Base-by-base conservation (phyloP, 148 eudicot genomes). In the Fagopyrum esculentum region DNA sequence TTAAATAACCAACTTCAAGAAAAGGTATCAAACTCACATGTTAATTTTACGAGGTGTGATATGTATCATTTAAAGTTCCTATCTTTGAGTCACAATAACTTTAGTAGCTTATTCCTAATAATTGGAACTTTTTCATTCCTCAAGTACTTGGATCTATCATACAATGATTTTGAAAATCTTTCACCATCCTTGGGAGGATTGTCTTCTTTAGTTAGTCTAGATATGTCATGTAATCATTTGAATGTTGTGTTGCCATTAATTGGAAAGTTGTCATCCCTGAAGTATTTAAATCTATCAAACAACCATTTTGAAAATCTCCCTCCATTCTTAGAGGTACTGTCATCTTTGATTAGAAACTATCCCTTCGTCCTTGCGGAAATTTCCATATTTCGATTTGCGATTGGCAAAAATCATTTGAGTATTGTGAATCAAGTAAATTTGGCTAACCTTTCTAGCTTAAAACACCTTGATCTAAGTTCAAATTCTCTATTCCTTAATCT, bases 401-500 rank as follows among this genome's bases (percentile, higher is more conserved):
- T 35, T 2, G 40, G 3, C 40, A 35, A 35, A 35, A 35, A 35
- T 35, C 40, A 35, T 35, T 35, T 35, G 40, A 35, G 40, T 35
- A 35, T 35, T 35, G 1, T 1, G 1, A 35, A 35, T 35, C 40
- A 35, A 35, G 40, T 35, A 35, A 35, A 2, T 35, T 35, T 35
- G 40, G 69, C 63, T 40, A 79, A 71, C 40, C 75, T 79, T 12
- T 70, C 78, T 9, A 71, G 64, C 17, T 48, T 79, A 48, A 7
- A 2, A 13, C 1, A 2, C 1, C 29, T 79, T 61, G 22, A 17
- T 59, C 17, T 79, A 6, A 48, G 17, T 4, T 7, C 46, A 6
- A 75, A 73, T 22, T 56, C 55, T 12, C 46, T 79, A 8, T 48
- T 70, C 30, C 30, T 75, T 1, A 50, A 75, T 15, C 15, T 75